phyloP scores from a whole-genome alignment of 225 moss, liverwort and hornwort genomes.

The Polytrichum commune region DNA sequence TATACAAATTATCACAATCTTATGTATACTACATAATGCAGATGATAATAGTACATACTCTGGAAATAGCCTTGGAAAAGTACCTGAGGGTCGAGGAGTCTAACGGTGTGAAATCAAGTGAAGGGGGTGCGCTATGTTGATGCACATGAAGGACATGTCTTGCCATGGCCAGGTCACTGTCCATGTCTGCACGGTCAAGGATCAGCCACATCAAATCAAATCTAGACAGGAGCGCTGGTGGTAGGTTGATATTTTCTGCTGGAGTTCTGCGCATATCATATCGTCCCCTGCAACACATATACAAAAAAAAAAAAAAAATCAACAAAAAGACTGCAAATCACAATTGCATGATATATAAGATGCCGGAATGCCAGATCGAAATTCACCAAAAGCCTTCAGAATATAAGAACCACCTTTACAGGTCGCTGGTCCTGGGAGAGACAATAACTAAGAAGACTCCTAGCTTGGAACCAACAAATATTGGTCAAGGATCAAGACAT shows the following conservation, averaged over 20 bases:
- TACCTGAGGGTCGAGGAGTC: constrained; percentile 83
- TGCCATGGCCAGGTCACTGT: constrained; percentile 95
- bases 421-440: no score
- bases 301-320: not conserved
- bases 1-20: no score
- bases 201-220: constrained; percentile 99
- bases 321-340: not conserved
- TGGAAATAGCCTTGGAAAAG: not conserved
- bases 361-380: not conserved
- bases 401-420: not conserved
- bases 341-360: not conserved
- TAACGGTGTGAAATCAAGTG: constrained; percentile 78
- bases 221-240: constrained; percentile 92
- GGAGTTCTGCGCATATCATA: constrained; percentile 99
- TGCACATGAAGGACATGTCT: constrained; percentile 92
- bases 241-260: constrained; percentile 93
- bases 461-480: no score
- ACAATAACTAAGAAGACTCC: no score
- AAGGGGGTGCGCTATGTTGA: constrained; percentile 81
- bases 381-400: not conserved
- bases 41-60: not conserved
- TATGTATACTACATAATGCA: no score
- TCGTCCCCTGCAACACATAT: constrained; percentile 59
- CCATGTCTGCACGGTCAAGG: constrained; percentile 97
- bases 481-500: no score